These are phyloP conservation scores for Aspergillus ibericus DNA, from an alignment of 2,329 filamentous ascomycete species.

Conservation along the genomic window DNA sequence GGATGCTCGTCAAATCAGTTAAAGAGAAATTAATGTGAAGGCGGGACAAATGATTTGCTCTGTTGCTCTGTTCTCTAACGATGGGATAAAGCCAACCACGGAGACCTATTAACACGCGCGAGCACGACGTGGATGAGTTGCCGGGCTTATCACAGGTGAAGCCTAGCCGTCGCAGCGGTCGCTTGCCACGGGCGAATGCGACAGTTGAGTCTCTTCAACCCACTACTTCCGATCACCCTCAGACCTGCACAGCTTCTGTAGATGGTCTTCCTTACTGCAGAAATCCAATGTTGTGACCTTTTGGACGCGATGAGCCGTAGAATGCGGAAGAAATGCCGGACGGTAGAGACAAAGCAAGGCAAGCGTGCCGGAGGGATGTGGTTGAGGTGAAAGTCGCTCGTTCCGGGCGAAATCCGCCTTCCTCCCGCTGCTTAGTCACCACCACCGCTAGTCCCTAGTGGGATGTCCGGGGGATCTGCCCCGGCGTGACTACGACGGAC, in stretches of 20 bases:
- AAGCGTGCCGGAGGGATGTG: conserved; percentile 29
- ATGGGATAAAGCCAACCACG: conserved; percentile 6
- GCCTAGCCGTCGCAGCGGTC: conserved; percentile 18
- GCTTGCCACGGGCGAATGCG: conserved; percentile 24
- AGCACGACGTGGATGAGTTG: conserved; percentile 5
- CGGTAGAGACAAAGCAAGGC: not conserved
- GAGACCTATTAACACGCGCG: conserved; percentile 6
- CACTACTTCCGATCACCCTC: conserved; percentile 15
- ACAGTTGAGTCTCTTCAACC: conserved; percentile 15
- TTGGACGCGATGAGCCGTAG: not conserved
- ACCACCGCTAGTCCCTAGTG: conserved; percentile 4
- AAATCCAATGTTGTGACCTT: conserved; percentile 2
- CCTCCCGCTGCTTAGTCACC: conserved; percentile 36
- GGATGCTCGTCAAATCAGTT: conserved; percentile 7
- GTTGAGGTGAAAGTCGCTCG: conserved; percentile 38
- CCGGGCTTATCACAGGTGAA: conserved; percentile 15
- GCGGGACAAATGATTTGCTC: not conserved
- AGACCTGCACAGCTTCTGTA: conserved; percentile 7
- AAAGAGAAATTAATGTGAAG: conserved; percentile 6
- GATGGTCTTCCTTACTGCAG: not conserved
- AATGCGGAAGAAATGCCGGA: not conserved
- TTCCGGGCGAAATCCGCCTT: conserved; percentile 39
- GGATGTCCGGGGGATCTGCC: conserved; percentile 4
- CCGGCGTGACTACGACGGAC: not conserved
- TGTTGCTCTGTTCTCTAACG: conserved; percentile 11